A percentile compares a stretch with the other conserved stretches of the same genome.
These are phyloP conservation scores for Microsporum audouinii DNA, from an alignment of 2,329 filamentous ascomycete species.

Conservation along the genomic window DNA sequence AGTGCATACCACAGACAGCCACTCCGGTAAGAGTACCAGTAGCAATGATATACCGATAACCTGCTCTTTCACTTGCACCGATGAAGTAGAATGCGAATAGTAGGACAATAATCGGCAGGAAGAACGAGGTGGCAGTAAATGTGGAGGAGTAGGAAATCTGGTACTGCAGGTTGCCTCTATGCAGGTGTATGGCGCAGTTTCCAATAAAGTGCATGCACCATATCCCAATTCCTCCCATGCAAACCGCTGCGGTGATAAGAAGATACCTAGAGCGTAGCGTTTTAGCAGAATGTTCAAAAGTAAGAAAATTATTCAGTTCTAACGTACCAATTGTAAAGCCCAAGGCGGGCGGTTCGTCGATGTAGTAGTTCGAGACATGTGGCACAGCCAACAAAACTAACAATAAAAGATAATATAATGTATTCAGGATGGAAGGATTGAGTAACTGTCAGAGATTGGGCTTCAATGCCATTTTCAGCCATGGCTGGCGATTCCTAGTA, in stretches of 20 bases:
- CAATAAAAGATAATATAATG: slow-evolving; percentile 55
- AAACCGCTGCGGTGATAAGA: slow-evolving; percentile 52
- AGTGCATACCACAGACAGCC: slow-evolving; percentile 77
- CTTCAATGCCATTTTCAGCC: neutral
- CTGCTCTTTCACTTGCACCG: slow-evolving; percentile 48
- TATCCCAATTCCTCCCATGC: slow-evolving; percentile 63
- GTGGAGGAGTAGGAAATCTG: slow-evolving; percentile 63
- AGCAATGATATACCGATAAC: slow-evolving; percentile 46
- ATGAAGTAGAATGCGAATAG: slow-evolving; percentile 60
- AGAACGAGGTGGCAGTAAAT: slow-evolving; percentile 66
- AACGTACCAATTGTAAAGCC: slow-evolving; percentile 56
- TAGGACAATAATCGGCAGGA: slow-evolving; percentile 66
- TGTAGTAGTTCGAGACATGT: slow-evolving; percentile 76
- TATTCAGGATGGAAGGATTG: slow-evolving; percentile 45
- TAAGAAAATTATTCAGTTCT: neutral
- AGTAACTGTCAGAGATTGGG: neutral
- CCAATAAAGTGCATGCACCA: slow-evolving; percentile 80
- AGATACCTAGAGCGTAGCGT: slow-evolving; percentile 33
- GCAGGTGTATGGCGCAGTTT: slow-evolving; percentile 65
- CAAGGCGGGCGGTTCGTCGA: slow-evolving; percentile 57
- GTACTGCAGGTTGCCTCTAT: slow-evolving; percentile 47
- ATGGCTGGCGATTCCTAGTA: neutral
- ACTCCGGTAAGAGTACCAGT: slow-evolving; percentile 61
- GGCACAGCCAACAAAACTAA: slow-evolving; percentile 63
- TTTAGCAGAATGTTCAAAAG: neutral